phyloP scores from a whole-genome alignment of 768 basidiomycete species.

The Mycena vulgaris region DNA sequence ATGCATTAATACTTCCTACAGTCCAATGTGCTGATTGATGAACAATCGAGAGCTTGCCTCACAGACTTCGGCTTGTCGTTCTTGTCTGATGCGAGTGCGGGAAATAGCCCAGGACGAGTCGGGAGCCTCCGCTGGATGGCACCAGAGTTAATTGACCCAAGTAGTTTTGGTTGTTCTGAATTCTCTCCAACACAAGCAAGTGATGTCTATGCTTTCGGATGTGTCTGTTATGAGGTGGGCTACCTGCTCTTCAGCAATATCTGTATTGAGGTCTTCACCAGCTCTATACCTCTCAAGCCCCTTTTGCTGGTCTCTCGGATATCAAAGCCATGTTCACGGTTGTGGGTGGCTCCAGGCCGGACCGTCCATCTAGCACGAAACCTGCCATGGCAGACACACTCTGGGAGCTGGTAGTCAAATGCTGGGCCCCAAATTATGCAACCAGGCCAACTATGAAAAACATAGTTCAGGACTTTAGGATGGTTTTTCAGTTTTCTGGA shows the following conservation, averaged over 20 bases:
- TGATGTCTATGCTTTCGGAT: slow-evolving; percentile 14
- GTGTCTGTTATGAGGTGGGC: neutral
- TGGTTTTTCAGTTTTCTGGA: too few relatives aligned
- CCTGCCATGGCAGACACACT: neutral
- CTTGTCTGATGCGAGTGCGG: neutral
- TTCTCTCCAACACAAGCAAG: neutral
- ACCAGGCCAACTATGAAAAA: neutral
- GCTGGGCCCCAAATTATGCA: neutral
- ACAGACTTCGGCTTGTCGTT: neutral
- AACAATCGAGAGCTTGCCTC: neutral
- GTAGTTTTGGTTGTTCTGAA: neutral
- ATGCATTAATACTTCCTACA: neutral
- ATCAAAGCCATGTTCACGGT: neutral
- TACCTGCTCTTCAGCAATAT: neutral
- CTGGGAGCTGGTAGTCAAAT: neutral
- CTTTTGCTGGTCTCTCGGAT: neutral
- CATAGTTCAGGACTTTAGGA: neutral
- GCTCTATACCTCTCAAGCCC: slow-evolving; percentile 8
- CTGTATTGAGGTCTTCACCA: neutral
- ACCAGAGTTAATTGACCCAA: slow-evolving; percentile 3
- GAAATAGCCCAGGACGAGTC: neutral
- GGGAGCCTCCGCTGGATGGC: slow-evolving; percentile 15
- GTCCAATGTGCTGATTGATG: neutral
- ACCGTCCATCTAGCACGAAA: neutral
- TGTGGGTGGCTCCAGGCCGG: neutral